phyloP scores from a whole-genome alignment of 208 protist species.

The Leishmania braziliensis region DNA sequence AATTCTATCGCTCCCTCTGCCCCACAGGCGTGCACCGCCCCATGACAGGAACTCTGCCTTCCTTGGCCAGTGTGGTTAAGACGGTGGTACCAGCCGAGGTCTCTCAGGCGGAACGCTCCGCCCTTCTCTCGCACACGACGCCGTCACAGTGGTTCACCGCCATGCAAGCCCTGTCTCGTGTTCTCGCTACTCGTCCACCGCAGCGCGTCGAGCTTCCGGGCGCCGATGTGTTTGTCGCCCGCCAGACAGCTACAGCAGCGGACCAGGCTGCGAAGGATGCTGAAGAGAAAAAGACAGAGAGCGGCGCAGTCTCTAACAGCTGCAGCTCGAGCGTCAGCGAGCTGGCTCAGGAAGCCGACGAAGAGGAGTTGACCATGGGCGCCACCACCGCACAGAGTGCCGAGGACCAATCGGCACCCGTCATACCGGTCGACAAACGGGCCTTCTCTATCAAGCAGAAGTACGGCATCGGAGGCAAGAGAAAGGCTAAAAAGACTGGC shows the following conservation, averaged over 20 bases:
- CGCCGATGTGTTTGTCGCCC: slow-evolving; percentile 35
- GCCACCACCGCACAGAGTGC: background rate
- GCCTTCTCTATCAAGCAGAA: slow-evolving; percentile 30
- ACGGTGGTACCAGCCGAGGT: slow-evolving; percentile 10
- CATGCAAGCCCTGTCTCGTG: slow-evolving; percentile 50
- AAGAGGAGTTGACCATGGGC: background rate
- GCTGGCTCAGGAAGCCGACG: background rate
- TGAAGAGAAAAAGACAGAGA: background rate
- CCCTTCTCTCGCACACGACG: slow-evolving; percentile 19
- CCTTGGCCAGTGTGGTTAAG: slow-evolving; percentile 43
- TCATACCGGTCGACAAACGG: slow-evolving; percentile 14
- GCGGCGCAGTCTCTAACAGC: background rate
- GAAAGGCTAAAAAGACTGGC: slow-evolving; percentile 6
- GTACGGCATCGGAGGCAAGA: slow-evolving; percentile 29
- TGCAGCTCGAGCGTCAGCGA: slow-evolving; percentile 10
- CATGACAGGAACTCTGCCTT: slow-evolving; percentile 84
- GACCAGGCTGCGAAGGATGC: background rate
- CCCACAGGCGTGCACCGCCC: slow-evolving; percentile 52
- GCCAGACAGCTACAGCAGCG: slow-evolving; percentile 24
- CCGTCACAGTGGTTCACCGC: slow-evolving; percentile 65
- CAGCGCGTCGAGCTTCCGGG: slow-evolving; percentile 65
- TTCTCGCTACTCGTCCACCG: slow-evolving; percentile 33
- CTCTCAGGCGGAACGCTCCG: background rate
- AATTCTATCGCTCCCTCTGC: slow-evolving; percentile 28
- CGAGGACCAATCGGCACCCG: background rate